These are phyloP conservation scores for Herpetomonas tarakana DNA, from an alignment of 208 protist species.

Conservation along the genomic window DNA sequence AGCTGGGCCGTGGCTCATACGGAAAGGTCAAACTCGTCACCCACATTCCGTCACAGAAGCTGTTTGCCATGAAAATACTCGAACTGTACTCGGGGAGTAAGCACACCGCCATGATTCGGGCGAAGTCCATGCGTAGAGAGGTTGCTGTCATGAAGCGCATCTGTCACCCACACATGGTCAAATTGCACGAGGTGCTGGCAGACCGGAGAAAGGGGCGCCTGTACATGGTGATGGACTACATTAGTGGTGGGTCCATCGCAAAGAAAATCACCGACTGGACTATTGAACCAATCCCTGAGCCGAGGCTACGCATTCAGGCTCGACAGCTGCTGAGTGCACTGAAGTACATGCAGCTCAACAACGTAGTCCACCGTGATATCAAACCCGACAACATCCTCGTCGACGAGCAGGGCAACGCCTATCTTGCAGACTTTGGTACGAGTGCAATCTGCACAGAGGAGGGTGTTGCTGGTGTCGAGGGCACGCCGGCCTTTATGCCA, in stretches of 20 bases:
- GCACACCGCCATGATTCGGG: constrained; percentile 1
- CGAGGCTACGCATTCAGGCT: constrained; percentile 16
- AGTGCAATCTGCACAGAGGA: constrained; percentile 25
- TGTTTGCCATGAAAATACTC: constrained; percentile 68
- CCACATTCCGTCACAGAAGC: constrained; percentile 42
- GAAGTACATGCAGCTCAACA: constrained; percentile 32
- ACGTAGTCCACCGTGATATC: constrained; percentile 53
- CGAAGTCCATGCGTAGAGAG: constrained; percentile 32
- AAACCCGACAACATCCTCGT: constrained; percentile 67
- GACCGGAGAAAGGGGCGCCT: constrained; percentile 64
- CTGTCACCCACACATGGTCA: constrained; percentile 77
- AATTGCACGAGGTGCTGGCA: constrained; percentile 92
- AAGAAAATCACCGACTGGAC: constrained; percentile 10
- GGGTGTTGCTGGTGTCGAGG: constrained; percentile 30
- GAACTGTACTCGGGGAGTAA: constrained; percentile 12
- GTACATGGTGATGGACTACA: constrained; percentile 81
- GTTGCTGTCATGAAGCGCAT: constrained; percentile 88
- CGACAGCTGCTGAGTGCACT: constrained; percentile 33
- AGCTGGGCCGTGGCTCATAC: constrained; percentile 92
- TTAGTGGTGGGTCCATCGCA: constrained; percentile 37
- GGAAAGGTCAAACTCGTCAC: constrained; percentile 94
- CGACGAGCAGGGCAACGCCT: constrained; percentile 20
- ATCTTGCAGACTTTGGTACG: constrained; percentile 56
- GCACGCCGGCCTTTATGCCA: constrained; percentile 55
- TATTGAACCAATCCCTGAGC: constrained; percentile 26